Evolutionary conservation across 345 rosid genomes (phyloP).

Genomic region (Passiflora organensis): DNA sequence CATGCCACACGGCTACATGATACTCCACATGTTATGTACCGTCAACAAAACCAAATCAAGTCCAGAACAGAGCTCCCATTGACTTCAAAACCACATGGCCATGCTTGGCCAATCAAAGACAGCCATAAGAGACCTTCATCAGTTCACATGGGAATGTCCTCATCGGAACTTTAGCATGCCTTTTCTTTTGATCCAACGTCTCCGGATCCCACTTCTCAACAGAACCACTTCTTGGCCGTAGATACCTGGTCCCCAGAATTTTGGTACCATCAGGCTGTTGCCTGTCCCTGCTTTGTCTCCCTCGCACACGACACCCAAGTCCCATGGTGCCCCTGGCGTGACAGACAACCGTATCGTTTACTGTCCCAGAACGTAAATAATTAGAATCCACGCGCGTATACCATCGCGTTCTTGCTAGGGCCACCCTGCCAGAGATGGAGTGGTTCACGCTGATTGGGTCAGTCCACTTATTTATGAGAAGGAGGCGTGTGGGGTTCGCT

Average conservation of each 20-base stretch:
- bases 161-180: background rate
- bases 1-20: slow-evolving; percentile 14
- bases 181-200: slow-evolving; percentile 34
- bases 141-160: slow-evolving; percentile 36
- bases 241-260: slow-evolving; percentile 29
- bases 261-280: slow-evolving; percentile 27
- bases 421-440: background rate
- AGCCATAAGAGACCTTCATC: slow-evolving; percentile 27
- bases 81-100: slow-evolving; percentile 21
- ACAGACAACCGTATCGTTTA: slow-evolving; percentile 30
- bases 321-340: slow-evolving; percentile 34
- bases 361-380: slow-evolving; percentile 18
- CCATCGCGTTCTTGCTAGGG: slow-evolving; percentile 1
- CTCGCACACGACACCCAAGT: slow-evolving; percentile 18
- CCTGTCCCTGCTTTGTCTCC: slow-evolving; percentile 48
- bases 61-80: slow-evolving; percentile 15
- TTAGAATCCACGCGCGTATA: slow-evolving; percentile 20
- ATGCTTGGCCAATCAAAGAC: slow-evolving; percentile 18
- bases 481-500: slow-evolving; percentile 15
- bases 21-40: slow-evolving; percentile 18
- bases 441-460: no score
- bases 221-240: slow-evolving; percentile 28
- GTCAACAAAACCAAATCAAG: slow-evolving; percentile 5
- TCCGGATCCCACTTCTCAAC: background rate
- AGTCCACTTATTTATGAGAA: no score